A percentile compares a stretch with the other conserved stretches of the same genome.
Conservation (phyloP, 768 basidiomycete genomes). For the Coprinopsis strossmayeri region DNA sequence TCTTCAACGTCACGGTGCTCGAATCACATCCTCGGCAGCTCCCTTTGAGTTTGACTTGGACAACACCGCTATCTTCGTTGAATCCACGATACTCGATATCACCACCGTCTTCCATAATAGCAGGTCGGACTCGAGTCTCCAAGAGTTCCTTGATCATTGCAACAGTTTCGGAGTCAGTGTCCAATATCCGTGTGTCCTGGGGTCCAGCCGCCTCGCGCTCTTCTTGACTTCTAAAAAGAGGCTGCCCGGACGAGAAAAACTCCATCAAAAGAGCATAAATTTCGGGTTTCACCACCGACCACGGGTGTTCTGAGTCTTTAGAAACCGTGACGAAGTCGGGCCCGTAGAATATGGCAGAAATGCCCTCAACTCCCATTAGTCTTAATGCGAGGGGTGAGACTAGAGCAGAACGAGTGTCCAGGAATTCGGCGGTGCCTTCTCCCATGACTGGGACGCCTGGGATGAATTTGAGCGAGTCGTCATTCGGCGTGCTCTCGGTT, state of each 20-base stretch:
- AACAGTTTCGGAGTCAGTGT: constrained; percentile 92
- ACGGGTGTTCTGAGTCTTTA: constrained; percentile 78
- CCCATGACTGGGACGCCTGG: constrained; percentile 88
- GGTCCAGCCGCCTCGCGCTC: constrained; percentile 79
- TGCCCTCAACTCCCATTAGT: constrained; percentile 91
- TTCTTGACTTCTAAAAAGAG: constrained; percentile 80
- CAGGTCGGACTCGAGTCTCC: constrained; percentile 91
- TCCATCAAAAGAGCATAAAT: constrained; percentile 97
- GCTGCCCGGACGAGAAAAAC: constrained; percentile 85
- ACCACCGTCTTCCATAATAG: constrained; percentile 98
- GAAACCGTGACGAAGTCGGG: constrained; percentile 98
- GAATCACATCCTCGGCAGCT: constrained; percentile 95
- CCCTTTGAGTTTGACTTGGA: constrained; percentile 90
- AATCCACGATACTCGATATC: constrained; percentile 97
- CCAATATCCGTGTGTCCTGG: constrained; percentile 89
- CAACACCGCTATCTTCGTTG: constrained; percentile 65
- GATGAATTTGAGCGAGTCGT: constrained; percentile 96
- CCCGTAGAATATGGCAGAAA: constrained; percentile 86
- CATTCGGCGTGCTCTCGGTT: constrained; percentile 95
- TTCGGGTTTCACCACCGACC: constrained; percentile 94
- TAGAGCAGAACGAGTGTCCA: constrained; percentile 81
- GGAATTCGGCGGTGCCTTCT: constrained; percentile 88
- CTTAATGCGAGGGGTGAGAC: constrained; percentile 92
- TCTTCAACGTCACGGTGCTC: constrained; percentile 92
- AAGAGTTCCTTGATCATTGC: constrained; percentile 99